Base-by-base conservation (phyloP, 2,329 filamentous ascomycete genomes). In the Cordyceps fumosorosea region DNA sequence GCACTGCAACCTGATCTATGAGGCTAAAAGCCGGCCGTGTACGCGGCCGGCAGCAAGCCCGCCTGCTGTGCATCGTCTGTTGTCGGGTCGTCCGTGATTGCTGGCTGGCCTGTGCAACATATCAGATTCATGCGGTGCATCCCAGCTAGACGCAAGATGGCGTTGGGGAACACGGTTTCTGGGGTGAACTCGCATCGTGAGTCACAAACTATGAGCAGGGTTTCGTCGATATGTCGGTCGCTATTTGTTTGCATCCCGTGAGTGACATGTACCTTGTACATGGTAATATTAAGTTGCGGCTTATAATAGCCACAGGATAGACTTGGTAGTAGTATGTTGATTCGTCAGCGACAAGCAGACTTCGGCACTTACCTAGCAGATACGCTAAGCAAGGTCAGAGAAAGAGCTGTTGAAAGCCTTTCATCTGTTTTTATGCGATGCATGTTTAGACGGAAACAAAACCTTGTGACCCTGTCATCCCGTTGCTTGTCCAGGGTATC, bases 171-270 rank as follows among this genome's bases (percentile, higher is more conserved):
- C 12, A 42, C 37, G 16, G 57, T 60, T 60, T 60, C 57, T 53
- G 48, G 50, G 57, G 57, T 60, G 57, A 60, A 53, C 20, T 37
- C 16, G 18, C 34, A 26, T 51, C 10, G 57, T 60, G 57, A 60
- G 57, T 60, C 57, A 60, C 47, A 32, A 18, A n/a, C 18, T 18
- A 60, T 60, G 14, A 4, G 24, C 48, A 60, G 37, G 57, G 57
- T 51, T 44, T 5, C 2, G 18, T 16, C 12, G 12, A 60, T 60
- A 53, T 45, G 47, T 58, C 56, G 47, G 57, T 51, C 14, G 45
- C 5, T 52, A 20, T 52, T 24, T 53, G 10, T 14, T 34, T 45
- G 37, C 32, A 16, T 42, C 42, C 6, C 29, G 20, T 20, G 26
- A 20, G 26, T 29, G 22, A 18, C 18, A 44, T 44, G 37, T 47